Evolutionary conservation across 306 rosid species (phyloP), one percentile per base, ranked within the genome.

Genomic region (Trichosanthes truncata): DNA sequence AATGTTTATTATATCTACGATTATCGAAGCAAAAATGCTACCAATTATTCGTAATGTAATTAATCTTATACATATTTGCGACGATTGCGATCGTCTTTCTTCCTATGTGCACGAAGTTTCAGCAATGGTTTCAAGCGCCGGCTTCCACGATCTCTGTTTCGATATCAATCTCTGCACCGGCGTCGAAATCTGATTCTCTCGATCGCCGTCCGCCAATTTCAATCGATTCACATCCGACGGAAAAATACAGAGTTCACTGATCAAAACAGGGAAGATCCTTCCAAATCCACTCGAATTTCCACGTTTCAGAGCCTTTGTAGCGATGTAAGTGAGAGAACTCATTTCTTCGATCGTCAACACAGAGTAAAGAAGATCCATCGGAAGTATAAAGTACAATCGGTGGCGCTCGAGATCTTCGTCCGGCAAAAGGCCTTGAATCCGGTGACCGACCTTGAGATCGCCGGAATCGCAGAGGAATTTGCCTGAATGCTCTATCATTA

Each of bases 71-170:
- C 60, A 14, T 14, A 23, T 13, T 45, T 29, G 10, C 57, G 21
- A 72, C 77, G 40, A 63, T 63, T 36, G 4, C 76, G 1, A 9
- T 43, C 21, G 1, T 25, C 40, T 69, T 14, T 17, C 7, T 18
- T 3, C 25, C 69, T 15, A 76, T 45, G 74, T 80, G 81, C 69
- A 85, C 12, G 88, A 81, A 82, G 87, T 86, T 83, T 94, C 98
- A 82, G 74, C 89, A 81, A 94, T 92, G 78, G 98, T 94, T 74
- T 92, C 97, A 52, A 92, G 84, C 20, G 96, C 91, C 1, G 98
- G 97, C 80, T 81, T 92, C 98, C 98, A 92, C 74, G 98, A 89
- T 81, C 96, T 84, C 79, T 89, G 98, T 80, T 91, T 91, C 51
- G 89, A 84, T 82, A 65, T 89, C 81, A 61, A 86, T 82, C 86